A percentile compares a stretch with the other conserved stretches of the same genome.
phyloP scores from a whole-genome alignment of 176 grass and related monocot genomes.

The Guadua angustifolia region DNA sequence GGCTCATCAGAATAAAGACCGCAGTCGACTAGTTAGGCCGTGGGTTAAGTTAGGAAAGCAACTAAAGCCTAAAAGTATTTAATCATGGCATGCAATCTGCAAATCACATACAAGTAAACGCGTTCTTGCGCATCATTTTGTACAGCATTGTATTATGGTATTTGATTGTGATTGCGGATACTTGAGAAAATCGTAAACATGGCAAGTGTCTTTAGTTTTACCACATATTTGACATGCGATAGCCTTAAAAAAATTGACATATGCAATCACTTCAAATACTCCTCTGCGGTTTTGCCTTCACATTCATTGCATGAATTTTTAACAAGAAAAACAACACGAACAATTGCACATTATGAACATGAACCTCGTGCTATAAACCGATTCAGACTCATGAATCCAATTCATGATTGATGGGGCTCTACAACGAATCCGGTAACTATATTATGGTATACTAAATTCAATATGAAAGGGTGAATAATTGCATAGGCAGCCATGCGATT shows the following conservation, averaged over 20 bases:
- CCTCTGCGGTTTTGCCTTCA: not conserved
- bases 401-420: too few relatives aligned
- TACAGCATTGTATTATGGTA: not conserved
- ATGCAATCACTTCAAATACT: not conserved
- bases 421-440: too few relatives aligned
- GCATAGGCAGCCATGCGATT: conserved; percentile 21
- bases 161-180: not conserved
- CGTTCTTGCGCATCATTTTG: not conserved
- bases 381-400: too few relatives aligned
- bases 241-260: not conserved
- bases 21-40: conserved; percentile 1
- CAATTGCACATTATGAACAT: too few relatives aligned
- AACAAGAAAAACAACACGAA: not conserved
- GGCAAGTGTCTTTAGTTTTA: too few relatives aligned
- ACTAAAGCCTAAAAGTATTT: not conserved
- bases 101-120: conserved; percentile 2
- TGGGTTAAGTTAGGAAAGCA: not conserved
- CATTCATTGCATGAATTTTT: not conserved
- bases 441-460: too few relatives aligned
- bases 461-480: conserved; percentile 22
- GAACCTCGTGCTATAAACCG: too few relatives aligned
- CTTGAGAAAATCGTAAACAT: not conserved
- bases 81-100: conserved; percentile 26
- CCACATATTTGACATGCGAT: not conserved
- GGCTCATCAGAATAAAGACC: not conserved